These are phyloP conservation scores for Triticum turgidum DNA, from an alignment of 176 grass and related monocot genomes.

Conservation along the genomic window DNA sequence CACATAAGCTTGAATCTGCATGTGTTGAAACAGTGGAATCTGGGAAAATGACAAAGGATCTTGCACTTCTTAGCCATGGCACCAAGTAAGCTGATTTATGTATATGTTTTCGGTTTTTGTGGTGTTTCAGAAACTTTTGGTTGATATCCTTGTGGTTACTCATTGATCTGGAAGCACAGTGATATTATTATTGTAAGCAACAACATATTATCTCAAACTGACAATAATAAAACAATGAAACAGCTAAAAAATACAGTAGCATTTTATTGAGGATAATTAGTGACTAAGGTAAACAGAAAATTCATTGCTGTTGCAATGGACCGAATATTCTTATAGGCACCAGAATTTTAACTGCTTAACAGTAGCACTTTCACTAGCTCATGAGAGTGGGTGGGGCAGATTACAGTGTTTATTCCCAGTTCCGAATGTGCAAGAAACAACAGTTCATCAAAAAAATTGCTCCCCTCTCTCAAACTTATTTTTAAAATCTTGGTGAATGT, in stretches of 20 bases:
- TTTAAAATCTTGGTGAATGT: neutral
- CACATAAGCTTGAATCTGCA: slow-evolving; percentile 83
- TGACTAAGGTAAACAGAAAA: neutral
- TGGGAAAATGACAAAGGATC: slow-evolving; percentile 98
- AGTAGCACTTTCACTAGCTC: neutral
- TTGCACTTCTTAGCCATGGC: slow-evolving; percentile 89
- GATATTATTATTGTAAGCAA: neutral
- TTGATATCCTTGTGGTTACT: neutral
- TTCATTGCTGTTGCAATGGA: neutral
- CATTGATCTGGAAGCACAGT: neutral
- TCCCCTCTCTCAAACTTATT: neutral
- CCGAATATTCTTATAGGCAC: slow-evolving; percentile 4
- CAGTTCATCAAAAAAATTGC: neutral
- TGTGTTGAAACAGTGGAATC: slow-evolving; percentile 90
- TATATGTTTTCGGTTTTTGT: neutral
- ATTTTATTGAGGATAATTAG: neutral
- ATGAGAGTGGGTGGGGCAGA: neutral
- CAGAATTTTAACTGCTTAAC: neutral
- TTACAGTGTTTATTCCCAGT: neutral
- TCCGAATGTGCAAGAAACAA: slow-evolving; percentile 18
- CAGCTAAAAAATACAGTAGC: slow-evolving; percentile 13
- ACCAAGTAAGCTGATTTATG: slow-evolving; percentile 65
- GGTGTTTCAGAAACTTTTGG: slow-evolving; percentile 19
- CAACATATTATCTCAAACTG: neutral
- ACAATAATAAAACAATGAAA: neutral